Evolutionary conservation across 257 asterid genomes (phyloP).

Genomic region (Solanum chiquidenum): DNA sequence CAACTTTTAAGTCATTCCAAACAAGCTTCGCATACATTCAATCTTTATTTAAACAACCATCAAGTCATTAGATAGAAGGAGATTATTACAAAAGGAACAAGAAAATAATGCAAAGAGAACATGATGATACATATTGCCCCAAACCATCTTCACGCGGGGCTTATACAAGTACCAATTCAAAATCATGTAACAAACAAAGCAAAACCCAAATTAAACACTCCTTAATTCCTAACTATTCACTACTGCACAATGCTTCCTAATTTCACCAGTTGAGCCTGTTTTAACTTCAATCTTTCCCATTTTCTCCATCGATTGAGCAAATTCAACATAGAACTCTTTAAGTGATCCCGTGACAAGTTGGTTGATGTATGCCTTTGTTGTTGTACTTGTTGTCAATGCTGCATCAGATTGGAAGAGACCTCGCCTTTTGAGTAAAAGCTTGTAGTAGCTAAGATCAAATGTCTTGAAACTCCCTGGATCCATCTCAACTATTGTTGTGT

Average conservation of each 20-base stretch:
- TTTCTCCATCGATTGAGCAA: slow-evolving; percentile 61
- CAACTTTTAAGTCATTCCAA: too few species aligned
- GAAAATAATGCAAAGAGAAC: background rate
- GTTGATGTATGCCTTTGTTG: slow-evolving; percentile 22
- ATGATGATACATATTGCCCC: background rate
- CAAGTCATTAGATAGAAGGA: background rate
- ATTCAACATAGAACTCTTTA: slow-evolving; percentile 29
- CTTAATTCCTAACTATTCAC: slow-evolving; percentile 32
- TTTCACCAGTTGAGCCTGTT: slow-evolving; percentile 50
- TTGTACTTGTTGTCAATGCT: slow-evolving; percentile 30
- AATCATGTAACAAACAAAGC: background rate
- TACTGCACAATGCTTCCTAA: slow-evolving; percentile 50
- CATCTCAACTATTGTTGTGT: slow-evolving; percentile 42
- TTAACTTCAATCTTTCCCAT: slow-evolving; percentile 46
- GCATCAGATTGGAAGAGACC: slow-evolving; percentile 61
- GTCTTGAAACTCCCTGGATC: slow-evolving; percentile 64
- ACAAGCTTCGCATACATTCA: background rate
- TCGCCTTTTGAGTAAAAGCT: slow-evolving; percentile 47
- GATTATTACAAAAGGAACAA: background rate
- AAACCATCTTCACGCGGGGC: background rate
- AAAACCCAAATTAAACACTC: background rate
- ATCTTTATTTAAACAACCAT: background rate
- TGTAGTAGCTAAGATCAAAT: slow-evolving; percentile 56
- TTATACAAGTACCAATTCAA: background rate
- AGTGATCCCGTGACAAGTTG: slow-evolving; percentile 25